Evolutionary conservation across 768 basidiomycete species (phyloP), one percentile per base, ranked within the genome.

Genomic region (Fomitopsis pulvina): DNA sequence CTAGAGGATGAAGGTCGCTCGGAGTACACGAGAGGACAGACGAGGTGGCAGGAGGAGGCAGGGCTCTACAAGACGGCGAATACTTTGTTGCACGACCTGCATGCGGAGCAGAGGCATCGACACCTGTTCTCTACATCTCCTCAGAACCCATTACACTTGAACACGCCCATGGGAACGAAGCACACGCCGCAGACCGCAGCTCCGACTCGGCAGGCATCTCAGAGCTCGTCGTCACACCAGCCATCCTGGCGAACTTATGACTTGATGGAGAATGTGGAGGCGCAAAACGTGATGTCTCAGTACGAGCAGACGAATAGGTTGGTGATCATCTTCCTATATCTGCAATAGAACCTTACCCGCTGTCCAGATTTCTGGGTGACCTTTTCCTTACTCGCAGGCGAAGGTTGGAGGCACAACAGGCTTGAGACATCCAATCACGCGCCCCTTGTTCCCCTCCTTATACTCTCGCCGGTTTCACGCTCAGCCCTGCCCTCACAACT

Each of bases 241-340:
- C 4, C 41, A 4, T 22, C 21, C 24, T 44, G 8, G 22, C 26
- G 25, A 18, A 20, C 51, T 24, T 39, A n/a, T 27, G 16, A 4
- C 27, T 41, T 47, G 32, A 49, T 60, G 38, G 56, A 75, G 45
- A 78, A 83, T 62, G 64, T 68, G 6, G 63, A 66, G 48, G 56
- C 52, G 1, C 60, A 67, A 28, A 66, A 64, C 12, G 82, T 85
- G 14, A 71, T 71, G 40, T 74, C 81, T 51, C 75, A 72, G 12
- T 89, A 89, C 50, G 83, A 81, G 60, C 74, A 75, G 47, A 70
- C 71, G 0, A 89, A 88, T 62, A 83, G 70, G 87, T 83, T 39
- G n/a, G 57, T 48, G 26, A 26, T 20, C 28, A 41, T 28, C 30
- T 6, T 6, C 5, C 34, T 45, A 22, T 48, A 1, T 25, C n/a